phyloP scores from a whole-genome alignment of 2,329 filamentous ascomycete species.

The Albophoma yamanashiensis region DNA sequence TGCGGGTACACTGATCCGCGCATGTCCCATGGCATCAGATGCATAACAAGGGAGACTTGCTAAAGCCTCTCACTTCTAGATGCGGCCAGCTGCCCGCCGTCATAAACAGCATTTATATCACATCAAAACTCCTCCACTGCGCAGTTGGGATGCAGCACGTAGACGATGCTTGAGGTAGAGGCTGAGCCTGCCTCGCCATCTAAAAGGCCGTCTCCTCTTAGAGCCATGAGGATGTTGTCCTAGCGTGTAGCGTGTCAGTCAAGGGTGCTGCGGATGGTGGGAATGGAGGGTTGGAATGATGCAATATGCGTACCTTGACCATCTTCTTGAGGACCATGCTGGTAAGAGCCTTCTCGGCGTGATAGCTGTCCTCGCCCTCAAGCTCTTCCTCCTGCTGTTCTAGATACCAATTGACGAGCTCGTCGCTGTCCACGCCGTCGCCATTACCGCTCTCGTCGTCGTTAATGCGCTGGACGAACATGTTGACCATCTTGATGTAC shows the following conservation, averaged over 20 bases:
- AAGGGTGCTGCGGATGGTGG: not conserved
- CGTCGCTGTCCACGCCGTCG: constrained; percentile 77
- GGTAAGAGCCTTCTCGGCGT: constrained; percentile 61
- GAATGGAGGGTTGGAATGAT: not conserved
- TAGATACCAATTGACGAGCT: constrained; percentile 79
- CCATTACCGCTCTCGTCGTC: constrained; percentile 67
- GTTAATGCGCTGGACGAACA: constrained; percentile 71
- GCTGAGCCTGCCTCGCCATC: constrained; percentile 34
- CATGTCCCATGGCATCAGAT: not conserved
- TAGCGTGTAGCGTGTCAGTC: constrained; percentile 40
- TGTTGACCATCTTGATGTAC: constrained; percentile 82
- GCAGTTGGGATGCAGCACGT: constrained; percentile 91
- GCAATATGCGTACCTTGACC: constrained; percentile 63
- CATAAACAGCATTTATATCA: not conserved
- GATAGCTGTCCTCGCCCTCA: constrained; percentile 68
- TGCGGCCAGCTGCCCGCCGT: too few species aligned
- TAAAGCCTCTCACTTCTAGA: not conserved
- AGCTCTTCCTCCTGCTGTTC: constrained; percentile 83
- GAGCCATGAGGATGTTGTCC: constrained; percentile 81
- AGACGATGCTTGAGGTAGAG: constrained; percentile 43
- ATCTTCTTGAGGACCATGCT: constrained; percentile 88
- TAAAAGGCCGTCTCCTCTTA: constrained; percentile 50
- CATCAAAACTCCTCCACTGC: constrained; percentile 56
- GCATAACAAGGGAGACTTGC: not conserved
- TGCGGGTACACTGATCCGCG: not conserved